A percentile compares a stretch with the other conserved stretches of the same genome.
Conservation (phyloP, 2,329 filamentous ascomycete species). For the Fusarium brachygibbosum region DNA sequence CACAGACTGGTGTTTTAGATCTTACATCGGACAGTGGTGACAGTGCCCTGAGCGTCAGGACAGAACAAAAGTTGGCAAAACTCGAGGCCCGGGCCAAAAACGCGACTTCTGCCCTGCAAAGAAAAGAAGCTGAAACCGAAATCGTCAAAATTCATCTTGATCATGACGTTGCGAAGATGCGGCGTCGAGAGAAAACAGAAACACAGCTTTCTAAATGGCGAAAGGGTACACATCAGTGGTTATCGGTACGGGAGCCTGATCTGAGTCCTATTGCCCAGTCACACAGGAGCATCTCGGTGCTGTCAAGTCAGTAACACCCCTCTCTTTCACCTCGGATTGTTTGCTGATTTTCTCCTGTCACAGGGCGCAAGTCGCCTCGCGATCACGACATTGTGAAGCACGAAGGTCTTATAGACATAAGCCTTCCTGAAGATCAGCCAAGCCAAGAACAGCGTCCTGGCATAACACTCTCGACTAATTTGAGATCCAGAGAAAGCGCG, state of each 20-base stretch:
- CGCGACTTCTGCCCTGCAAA: conserved; percentile 56
- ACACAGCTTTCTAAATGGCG: conserved; percentile 58
- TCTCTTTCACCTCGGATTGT: not conserved
- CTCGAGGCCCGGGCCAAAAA: conserved; percentile 54
- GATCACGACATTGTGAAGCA: not conserved
- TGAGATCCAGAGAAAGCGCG: conserved; percentile 17
- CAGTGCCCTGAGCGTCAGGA: conserved; percentile 52
- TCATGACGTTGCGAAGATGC: conserved; percentile 56
- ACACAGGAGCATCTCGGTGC: conserved; percentile 42
- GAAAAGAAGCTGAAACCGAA: conserved; percentile 61
- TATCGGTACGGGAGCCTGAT: conserved; percentile 63
- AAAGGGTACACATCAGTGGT: conserved; percentile 63
- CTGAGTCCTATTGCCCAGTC: conserved; percentile 66
- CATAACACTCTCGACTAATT: not conserved
- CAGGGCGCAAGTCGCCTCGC: conserved; percentile 23
- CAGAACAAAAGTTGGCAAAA: conserved; percentile 51
- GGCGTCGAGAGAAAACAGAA: conserved; percentile 60
- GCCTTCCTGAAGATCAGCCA: not conserved
- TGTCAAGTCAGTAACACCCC: conserved; percentile 45
- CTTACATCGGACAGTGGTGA: conserved; percentile 63
- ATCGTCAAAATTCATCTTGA: conserved; percentile 52
- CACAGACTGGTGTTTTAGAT: conserved; percentile 67
- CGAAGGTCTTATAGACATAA: conserved; percentile 31
- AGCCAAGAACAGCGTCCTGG: not conserved
- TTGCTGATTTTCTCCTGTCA: conserved; percentile 23